Base-by-base conservation (phyloP, 352 stramenopile genomes). In the Pythium rhizo-oryzae region DNA sequence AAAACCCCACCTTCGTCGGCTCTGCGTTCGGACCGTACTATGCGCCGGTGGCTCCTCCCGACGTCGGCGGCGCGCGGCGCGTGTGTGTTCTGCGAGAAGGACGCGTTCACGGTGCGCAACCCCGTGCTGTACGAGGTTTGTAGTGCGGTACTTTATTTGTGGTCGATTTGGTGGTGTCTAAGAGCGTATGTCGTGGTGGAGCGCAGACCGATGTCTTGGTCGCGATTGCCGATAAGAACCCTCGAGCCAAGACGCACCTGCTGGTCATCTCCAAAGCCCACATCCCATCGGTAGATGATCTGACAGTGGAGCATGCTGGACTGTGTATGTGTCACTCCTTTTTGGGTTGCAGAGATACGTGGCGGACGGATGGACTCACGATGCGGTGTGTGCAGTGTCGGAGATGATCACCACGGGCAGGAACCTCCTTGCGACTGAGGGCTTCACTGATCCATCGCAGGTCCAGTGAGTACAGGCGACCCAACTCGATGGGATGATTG, bases 211-310 rank as follows among this genome's bases (percentile, higher is more conserved):
- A 78, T 18, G 60, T 68, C 33, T 74, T 90, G n/a, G 74, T 89
- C 61, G 85, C 73, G 1, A 91, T 90, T 58, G 51, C 79, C 39
- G 85, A 93, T 63, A 75, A 74, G 24, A 82, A 89, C 43, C 81
- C 85, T 33, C 79, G 81, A 18, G 82, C 85, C 3, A 69, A 67
- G 19, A 76, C 67, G 41, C 85, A 93, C 37, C 46, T 91, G 52
- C 69, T 93, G 43, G 79, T 93, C 52, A 87, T 93, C 15, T 74
- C 85, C 16, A 75, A 80, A 43, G 62, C 85, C 49, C 85, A 93
- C 53, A 89, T 93, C 58, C 54, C 75, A 13, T 81, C 65, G 11
- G 72, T 91, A 4, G 72, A 89, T 23, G 72, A 82, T 35, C 73
- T 93, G 39, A 79, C 72, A 0, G 33, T 67, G 1, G 68, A 71